phyloP scores from a whole-genome alignment of 306 rosid species.

The Vicia villosa region DNA sequence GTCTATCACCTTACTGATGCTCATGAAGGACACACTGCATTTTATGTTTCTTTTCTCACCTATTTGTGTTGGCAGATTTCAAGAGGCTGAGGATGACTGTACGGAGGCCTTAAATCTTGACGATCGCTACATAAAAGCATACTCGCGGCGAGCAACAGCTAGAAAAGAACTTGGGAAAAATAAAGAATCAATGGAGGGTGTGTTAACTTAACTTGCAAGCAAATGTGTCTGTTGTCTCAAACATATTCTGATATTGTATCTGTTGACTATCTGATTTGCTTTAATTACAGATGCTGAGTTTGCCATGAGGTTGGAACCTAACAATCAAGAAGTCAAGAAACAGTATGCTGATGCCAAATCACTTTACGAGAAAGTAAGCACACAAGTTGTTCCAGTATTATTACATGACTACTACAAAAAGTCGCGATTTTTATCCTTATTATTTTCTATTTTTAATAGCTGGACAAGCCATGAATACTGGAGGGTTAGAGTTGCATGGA shows the following conservation, averaged over 20 bases:
- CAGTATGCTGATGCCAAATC: constrained; percentile 82
- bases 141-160: constrained; percentile 87
- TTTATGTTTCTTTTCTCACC: constrained; percentile 15
- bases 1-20: constrained; percentile 19
- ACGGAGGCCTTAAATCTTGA: constrained; percentile 93
- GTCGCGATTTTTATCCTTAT: background rate
- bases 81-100: constrained; percentile 93
- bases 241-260: constrained; percentile 30
- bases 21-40: constrained; percentile 22
- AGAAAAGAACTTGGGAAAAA: constrained; percentile 86
- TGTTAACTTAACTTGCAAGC: constrained; percentile 31
- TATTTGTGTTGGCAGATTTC: constrained; percentile 58
- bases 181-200: constrained; percentile 86
- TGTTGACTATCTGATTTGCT: constrained; percentile 46
- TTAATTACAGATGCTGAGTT: constrained; percentile 82
- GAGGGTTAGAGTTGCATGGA: constrained; percentile 9
- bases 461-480: constrained; percentile 5
- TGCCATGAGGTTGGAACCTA: constrained; percentile 90
- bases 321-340: constrained; percentile 90
- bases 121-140: constrained; percentile 94
- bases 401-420: constrained; percentile 3
- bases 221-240: constrained; percentile 16
- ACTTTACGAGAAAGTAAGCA: constrained; percentile 73
- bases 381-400: background rate
- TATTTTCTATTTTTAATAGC: constrained; percentile 17